Evolutionary conservation across 129 eudicot genomes (phyloP).

Genomic region (Arctium minus): DNA sequence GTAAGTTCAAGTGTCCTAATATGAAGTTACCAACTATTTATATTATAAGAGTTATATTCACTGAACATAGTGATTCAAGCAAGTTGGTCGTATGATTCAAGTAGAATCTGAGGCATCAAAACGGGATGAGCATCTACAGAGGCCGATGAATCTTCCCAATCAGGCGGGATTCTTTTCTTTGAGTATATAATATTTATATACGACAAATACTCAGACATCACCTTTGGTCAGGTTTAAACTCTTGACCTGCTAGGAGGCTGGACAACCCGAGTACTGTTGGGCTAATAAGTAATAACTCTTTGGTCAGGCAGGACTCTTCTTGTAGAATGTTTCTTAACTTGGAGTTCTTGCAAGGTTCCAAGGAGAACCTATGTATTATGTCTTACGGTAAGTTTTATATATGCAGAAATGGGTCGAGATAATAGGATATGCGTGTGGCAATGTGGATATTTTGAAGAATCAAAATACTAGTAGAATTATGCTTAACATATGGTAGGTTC

Average conservation of each 20-base stretch:
- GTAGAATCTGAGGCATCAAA: constrained; percentile 84
- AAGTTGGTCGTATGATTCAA: constrained; percentile 96
- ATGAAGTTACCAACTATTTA: background rate
- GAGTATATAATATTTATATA: background rate
- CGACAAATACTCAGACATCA: too few relatives aligned
- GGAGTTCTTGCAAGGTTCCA: too few relatives aligned
- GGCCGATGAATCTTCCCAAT: constrained; percentile 94
- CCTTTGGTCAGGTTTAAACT: too few relatives aligned
- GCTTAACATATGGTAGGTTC: constrained; percentile 95
- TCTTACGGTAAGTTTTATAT: constrained; percentile 11
- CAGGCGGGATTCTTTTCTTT: constrained; percentile 43
- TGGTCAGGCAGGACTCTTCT: too few relatives aligned
- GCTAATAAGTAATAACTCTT: too few relatives aligned
- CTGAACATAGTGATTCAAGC: background rate
- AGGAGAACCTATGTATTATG: background rate
- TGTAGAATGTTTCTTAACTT: too few relatives aligned
- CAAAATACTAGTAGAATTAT: constrained; percentile 77
- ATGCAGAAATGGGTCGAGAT: constrained; percentile 96
- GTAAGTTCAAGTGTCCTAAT: background rate
- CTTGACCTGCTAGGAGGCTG: too few relatives aligned
- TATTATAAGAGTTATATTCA: background rate
- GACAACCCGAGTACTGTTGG: too few relatives aligned
- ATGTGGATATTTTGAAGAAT: constrained; percentile 82
- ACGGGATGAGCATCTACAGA: constrained; percentile 82
- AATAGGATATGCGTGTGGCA: constrained; percentile 90